Percentiles rank a stretch among this genome's conserved stretches.
Evolutionary conservation across 1,284 basidiomycete genomes (phyloP).

Genomic region (Cryptococcus deneoformans): DNA sequence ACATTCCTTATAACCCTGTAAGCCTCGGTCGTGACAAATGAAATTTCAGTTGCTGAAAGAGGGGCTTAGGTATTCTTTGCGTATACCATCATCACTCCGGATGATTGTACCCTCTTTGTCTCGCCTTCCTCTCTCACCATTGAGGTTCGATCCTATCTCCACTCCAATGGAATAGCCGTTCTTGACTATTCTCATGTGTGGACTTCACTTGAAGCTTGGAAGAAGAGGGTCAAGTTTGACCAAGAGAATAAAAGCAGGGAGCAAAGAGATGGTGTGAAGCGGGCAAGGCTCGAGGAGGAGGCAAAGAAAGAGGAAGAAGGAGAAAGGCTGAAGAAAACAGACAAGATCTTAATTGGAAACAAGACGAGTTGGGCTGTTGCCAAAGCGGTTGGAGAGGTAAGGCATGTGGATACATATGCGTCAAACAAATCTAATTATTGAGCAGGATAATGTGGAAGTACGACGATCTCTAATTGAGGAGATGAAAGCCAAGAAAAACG

Average conservation of each 20-base stretch:
- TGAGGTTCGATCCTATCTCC: constrained; percentile 59
- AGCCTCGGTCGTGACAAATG: constrained; percentile 10
- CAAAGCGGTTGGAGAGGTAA: constrained; percentile 62
- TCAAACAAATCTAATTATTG: constrained; percentile 49
- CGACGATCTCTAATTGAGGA: constrained; percentile 72
- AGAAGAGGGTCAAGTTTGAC: constrained; percentile 14
- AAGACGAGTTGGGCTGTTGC: constrained; percentile 76
- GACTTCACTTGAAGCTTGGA: constrained; percentile 28
- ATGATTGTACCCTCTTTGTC: constrained; percentile 70
- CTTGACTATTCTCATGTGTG: constrained; percentile 70
- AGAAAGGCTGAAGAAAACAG: constrained; percentile 39
- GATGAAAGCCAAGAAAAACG: constrained; percentile 91
- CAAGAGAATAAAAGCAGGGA: constrained; percentile 9
- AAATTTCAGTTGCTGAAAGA: neutral
- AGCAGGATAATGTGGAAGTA: constrained; percentile 62
- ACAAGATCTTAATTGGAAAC: constrained; percentile 58
- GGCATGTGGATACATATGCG: constrained; percentile 37
- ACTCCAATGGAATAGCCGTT: constrained; percentile 60
- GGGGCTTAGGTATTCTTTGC: constrained; percentile 79
- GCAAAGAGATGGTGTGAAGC: constrained; percentile 7
- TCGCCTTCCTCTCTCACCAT: constrained; percentile 63
- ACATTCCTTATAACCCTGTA: constrained; percentile 88
- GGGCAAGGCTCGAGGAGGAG: neutral
- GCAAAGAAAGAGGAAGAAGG: constrained; percentile 3
- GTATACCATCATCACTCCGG: constrained; percentile 74